phyloP scores from a whole-genome alignment of 2,329 filamentous ascomycete genomes.

The Pseudogymnoascus sp. region DNA sequence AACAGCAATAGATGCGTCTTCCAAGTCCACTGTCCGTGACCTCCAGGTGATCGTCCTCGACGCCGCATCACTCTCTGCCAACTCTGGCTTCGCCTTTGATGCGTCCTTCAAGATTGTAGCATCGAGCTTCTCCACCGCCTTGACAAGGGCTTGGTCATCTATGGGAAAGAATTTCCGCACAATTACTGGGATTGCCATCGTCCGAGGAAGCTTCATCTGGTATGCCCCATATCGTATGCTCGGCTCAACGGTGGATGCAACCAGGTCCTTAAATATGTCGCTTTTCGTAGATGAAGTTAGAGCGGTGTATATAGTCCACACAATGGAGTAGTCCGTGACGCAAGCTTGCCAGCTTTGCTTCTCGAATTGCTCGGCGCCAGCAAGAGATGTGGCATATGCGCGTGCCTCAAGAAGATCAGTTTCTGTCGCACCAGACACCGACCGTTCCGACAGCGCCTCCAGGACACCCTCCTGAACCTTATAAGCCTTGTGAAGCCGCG shows the following conservation, averaged over 20 bases:
- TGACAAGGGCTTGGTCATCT: constrained; percentile 52
- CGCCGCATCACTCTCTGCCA: constrained; percentile 44
- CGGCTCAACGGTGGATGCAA: constrained; percentile 80
- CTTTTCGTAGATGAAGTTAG: constrained; percentile 58
- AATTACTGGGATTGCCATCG: constrained; percentile 70
- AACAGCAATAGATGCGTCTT: constrained; percentile 85
- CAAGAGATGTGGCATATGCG: constrained; percentile 71
- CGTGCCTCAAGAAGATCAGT: constrained; percentile 75
- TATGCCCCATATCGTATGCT: constrained; percentile 93
- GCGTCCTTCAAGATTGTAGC: constrained; percentile 55
- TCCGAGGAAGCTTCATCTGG: constrained; percentile 79
- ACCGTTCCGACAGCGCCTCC: constrained; percentile 53
- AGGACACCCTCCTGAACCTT: constrained; percentile 61
- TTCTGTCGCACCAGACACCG: constrained; percentile 55
- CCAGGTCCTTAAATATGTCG: constrained; percentile 77
- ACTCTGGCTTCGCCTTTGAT: constrained; percentile 40
- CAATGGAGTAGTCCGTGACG: constrained; percentile 64
- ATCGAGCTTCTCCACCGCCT: constrained; percentile 63
- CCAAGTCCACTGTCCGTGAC: constrained; percentile 73
- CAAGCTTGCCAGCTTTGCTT: constrained; percentile 79
- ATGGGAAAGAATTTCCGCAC: constrained; percentile 70
- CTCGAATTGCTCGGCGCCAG: constrained; percentile 74
- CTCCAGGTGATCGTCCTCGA: constrained; percentile 80
- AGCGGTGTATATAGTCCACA: constrained; percentile 74
- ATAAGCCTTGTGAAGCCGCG: constrained; percentile 73